Evolutionary conservation across 2,329 filamentous ascomycete species (phyloP).

Genomic region (Bipolaris cookei): DNA sequence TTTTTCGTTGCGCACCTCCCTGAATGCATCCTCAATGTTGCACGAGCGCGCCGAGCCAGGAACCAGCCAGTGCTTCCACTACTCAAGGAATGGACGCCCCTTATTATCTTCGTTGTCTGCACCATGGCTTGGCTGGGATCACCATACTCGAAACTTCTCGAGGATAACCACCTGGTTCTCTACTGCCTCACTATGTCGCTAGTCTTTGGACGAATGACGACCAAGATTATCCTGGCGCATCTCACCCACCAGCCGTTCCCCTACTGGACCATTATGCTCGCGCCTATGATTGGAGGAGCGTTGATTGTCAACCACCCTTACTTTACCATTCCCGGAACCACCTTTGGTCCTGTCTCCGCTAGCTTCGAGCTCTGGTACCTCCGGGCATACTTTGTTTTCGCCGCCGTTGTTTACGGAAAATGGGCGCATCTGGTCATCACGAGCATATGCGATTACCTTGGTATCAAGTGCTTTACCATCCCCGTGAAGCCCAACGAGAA

Average conservation of each 20-base stretch:
- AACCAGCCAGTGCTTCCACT: slow-evolving; percentile 79
- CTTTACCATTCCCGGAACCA: slow-evolving; percentile 54
- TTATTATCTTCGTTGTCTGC: slow-evolving; percentile 77
- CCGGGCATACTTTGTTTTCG: slow-evolving; percentile 81
- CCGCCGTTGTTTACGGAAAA: slow-evolving; percentile 83
- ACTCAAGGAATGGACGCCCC: slow-evolving; percentile 92
- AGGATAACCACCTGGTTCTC: slow-evolving; percentile 85
- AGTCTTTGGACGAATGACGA: slow-evolving; percentile 97
- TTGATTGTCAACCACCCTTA: slow-evolving; percentile 81
- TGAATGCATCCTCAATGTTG: slow-evolving; percentile 87
- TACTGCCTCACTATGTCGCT: slow-evolving; percentile 96
- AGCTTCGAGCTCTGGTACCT: slow-evolving; percentile 79
- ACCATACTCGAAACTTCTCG: slow-evolving; percentile 80
- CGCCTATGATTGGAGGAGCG: slow-evolving; percentile 84
- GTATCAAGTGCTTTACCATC: slow-evolving; percentile 95
- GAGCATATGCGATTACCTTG: slow-evolving; percentile 88
- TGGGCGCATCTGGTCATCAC: slow-evolving; percentile 93
- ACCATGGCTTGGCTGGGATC: slow-evolving; percentile 88
- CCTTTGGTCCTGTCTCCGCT: slow-evolving; percentile 68
- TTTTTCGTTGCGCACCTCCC: slow-evolving; percentile 73
- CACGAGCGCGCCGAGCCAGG: slow-evolving; percentile 72
- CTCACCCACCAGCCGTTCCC: slow-evolving; percentile 93
- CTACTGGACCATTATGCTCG: slow-evolving; percentile 92
- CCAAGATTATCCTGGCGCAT: slow-evolving; percentile 97
- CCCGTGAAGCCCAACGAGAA: slow-evolving; percentile 43